Evolutionary conservation across 768 basidiomycete species (phyloP), one percentile per base, ranked within the genome.

Genomic region (Lactarius sanguifluus): DNA sequence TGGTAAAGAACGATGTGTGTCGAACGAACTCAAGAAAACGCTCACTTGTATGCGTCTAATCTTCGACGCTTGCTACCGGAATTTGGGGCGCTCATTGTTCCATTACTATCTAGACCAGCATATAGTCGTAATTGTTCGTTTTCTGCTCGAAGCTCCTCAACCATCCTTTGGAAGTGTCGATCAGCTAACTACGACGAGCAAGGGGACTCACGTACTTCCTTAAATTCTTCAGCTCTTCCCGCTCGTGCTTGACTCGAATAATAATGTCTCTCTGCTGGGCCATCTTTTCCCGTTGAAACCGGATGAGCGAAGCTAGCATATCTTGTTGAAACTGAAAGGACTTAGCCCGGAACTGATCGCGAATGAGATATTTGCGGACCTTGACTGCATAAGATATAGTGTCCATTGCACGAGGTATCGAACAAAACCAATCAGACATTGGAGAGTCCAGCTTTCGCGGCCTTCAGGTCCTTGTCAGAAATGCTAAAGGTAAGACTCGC

Each of bases 351-450:
- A 50, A 34, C 25, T 41, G 34, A 40, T 28, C 25, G 25, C 34
- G 20, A 12, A 60, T 8, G 12, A 28, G 3, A 23, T 2, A 45
- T 55, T 32, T 40, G 70, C 73, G 9, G 62, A 89, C 91, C 81
- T 89, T 90, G 59, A 83, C 81, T 20, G 91, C 83, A 70, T 82
- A 83, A 50, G 90, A 86, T 32, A 90, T 76, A 30, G 81, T 74
- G 72, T 94, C 91, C 34, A 92, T 75, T 2, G 84, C 77, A 63
- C 79, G 76, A 9, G 90, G 85, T 34, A 89, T 76, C 40, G 86
- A 82, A 12, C 81, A 80, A 77, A 94, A 94, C 91, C 91, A 93
- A 36, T 88, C 83, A 13, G 87, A 86, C 89, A 94, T 92, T 1
- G 92, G 91, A 1, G 82, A 77, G 10, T 90, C 90, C 83, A 94